Conservation (phyloP, 306 rosid species). For the Crotalaria pallida region DNA sequence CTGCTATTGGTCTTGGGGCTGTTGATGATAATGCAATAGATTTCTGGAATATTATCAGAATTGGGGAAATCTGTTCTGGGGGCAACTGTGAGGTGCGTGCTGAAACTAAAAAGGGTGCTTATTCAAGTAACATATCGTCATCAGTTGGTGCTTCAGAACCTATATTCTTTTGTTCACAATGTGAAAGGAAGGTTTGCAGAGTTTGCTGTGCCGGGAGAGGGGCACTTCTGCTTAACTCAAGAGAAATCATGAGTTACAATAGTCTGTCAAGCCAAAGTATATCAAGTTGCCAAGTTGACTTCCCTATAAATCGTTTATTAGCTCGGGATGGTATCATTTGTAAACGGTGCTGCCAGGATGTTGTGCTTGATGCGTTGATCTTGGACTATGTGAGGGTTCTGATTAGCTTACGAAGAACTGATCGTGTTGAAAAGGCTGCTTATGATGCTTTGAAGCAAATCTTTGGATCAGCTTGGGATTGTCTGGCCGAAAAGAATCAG, state of each 20-base stretch:
- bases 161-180: slow-evolving; percentile 68
- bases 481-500: slow-evolving; percentile 38
- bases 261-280: slow-evolving; percentile 60
- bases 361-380: slow-evolving; percentile 66
- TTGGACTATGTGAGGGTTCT: slow-evolving; percentile 88
- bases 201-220: slow-evolving; percentile 97
- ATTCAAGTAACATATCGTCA: slow-evolving; percentile 28
- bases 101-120: slow-evolving; percentile 40
- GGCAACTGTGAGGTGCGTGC: slow-evolving; percentile 82
- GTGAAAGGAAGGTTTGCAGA: slow-evolving; percentile 84
- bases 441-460: slow-evolving; percentile 65
- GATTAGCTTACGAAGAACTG: slow-evolving; percentile 65
- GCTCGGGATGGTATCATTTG: slow-evolving; percentile 73
- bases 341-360: slow-evolving; percentile 69
- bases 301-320: slow-evolving; percentile 54
- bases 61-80: slow-evolving; percentile 72
- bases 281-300: slow-evolving; percentile 52
- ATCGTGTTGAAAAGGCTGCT: slow-evolving; percentile 69
- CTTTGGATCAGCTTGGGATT: slow-evolving; percentile 50
- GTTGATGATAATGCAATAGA: slow-evolving; percentile 59
- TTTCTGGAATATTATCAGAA: slow-evolving; percentile 76
- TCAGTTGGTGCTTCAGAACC: slow-evolving; percentile 42
- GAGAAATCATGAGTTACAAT: slow-evolving; percentile 53
- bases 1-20: slow-evolving; percentile 80
- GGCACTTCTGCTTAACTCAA: slow-evolving; percentile 72